Percentiles rank a stretch among this genome's conserved stretches.
Evolutionary conservation across 805 yeast species (phyloP).

Genomic region (Blastobotrys robertii): DNA sequence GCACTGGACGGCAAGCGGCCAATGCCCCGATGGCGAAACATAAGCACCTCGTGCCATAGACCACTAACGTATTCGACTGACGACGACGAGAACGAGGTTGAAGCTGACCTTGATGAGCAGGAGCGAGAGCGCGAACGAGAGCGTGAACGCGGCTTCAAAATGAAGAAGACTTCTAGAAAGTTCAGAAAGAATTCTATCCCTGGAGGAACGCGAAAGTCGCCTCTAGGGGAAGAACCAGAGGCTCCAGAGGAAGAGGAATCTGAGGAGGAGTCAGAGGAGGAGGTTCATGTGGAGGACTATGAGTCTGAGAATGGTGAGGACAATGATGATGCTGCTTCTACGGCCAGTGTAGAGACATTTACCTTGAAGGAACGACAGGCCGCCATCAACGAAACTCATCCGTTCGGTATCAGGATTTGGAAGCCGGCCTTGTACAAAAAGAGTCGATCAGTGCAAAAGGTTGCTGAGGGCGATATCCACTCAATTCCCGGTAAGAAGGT

Average conservation of each 20-base stretch:
- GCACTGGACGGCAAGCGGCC: not conserved
- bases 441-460: constrained; percentile 77
- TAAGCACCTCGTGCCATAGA: constrained; percentile 7
- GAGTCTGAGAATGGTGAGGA: constrained; percentile 29
- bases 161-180: constrained; percentile 37
- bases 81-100: constrained; percentile 68
- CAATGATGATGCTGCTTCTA: constrained; percentile 23
- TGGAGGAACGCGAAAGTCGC: constrained; percentile 2
- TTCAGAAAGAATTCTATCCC: constrained; percentile 38
- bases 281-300: constrained; percentile 24
- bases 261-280: constrained; percentile 9
- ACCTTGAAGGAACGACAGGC: constrained; percentile 88
- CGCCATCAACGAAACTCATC: constrained; percentile 94
- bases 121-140: no score
- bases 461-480: constrained; percentile 91
- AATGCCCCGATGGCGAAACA: constrained; percentile 3
- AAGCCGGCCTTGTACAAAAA: constrained; percentile 95
- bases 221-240: not conserved
- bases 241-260: not conserved
- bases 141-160: no score
- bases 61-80: constrained; percentile 59
- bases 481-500: constrained; percentile 50
- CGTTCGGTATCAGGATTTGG: constrained; percentile 98
- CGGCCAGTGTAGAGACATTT: constrained; percentile 59
- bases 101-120: constrained; percentile 38